These are phyloP conservation scores for Phragmites australis DNA, from an alignment of 176 grass and related monocot species.

Conservation along the genomic window DNA sequence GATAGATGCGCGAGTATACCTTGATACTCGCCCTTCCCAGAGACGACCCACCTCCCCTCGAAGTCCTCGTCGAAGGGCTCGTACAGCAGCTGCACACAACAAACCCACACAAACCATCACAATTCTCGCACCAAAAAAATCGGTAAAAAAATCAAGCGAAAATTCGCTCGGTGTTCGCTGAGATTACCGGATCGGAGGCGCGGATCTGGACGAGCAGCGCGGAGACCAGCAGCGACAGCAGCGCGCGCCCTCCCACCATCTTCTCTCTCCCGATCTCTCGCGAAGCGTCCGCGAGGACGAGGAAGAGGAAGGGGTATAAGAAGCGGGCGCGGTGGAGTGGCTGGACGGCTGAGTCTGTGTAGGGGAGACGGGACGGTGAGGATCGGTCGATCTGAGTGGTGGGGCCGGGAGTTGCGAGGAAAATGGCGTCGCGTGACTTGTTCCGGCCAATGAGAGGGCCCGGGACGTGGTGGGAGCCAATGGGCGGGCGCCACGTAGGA, in stretches of 20 bases:
- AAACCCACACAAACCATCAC: neutral
- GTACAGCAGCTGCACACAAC: constrained; percentile 70
- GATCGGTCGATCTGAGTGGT: neutral
- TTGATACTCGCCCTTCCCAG: constrained; percentile 75
- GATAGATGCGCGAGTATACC: constrained; percentile 39
- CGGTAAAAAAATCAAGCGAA: neutral
- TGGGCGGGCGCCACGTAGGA: neutral
- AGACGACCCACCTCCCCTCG: constrained; percentile 71
- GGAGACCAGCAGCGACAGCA: constrained; percentile 58
- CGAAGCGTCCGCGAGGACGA: constrained; percentile 8
- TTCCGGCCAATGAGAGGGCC: constrained; percentile 41
- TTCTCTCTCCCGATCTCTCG: neutral
- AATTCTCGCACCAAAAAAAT: constrained; percentile 23
- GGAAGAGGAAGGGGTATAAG: neutral
- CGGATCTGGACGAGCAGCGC: constrained; percentile 67
- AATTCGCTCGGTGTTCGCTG: neutral
- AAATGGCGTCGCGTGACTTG: constrained; percentile 32
- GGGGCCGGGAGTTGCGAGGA: neutral
- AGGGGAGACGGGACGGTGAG: neutral
- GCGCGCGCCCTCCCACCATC: constrained; percentile 29
- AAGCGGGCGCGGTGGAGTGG: neutral
- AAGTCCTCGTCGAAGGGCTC: constrained; percentile 88
- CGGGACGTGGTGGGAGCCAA: constrained; percentile 3
- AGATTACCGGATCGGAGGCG: constrained; percentile 82
- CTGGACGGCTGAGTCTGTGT: neutral